Evolutionary conservation across 495 filamentous ascomycete genomes (phyloP).

Genomic region (Neurospora sp.): DNA sequence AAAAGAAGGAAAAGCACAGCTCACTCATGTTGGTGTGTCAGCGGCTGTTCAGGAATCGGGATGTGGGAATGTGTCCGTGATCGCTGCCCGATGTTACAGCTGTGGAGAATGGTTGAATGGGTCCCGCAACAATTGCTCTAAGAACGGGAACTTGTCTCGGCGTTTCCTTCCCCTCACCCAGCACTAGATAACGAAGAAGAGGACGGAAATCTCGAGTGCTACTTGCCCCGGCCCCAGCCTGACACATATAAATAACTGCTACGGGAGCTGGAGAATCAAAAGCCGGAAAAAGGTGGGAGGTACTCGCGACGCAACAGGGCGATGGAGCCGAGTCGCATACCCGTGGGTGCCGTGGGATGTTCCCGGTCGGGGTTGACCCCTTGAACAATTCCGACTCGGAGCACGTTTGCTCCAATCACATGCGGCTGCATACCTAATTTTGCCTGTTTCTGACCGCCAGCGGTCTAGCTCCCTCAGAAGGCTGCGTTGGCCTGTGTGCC

Average conservation of each 20-base stretch:
- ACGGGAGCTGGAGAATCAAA: not conserved
- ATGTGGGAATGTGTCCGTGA: not conserved
- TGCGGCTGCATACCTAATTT: conserved; percentile 1
- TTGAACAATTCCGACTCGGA: not conserved
- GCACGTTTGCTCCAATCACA: not conserved
- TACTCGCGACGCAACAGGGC: not conserved
- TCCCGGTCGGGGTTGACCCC: not conserved
- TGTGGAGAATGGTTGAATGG: not conserved
- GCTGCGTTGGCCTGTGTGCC: not conserved
- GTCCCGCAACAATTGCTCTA: not conserved
- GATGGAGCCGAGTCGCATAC: not conserved
- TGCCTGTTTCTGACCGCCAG: not conserved
- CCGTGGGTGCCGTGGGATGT: not conserved
- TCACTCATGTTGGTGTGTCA: not conserved
- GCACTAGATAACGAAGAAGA: not conserved
- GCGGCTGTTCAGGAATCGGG: not conserved
- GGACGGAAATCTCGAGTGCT: not conserved
- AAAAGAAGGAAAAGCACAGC: not conserved
- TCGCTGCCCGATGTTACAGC: not conserved
- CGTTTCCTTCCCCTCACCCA: not conserved
- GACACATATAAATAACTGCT: not conserved
- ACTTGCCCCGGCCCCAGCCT: not conserved
- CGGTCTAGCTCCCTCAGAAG: not conserved
- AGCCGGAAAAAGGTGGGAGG: not conserved
- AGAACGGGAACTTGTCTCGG: not conserved